Evolutionary conservation across 2,329 filamentous ascomycete species (phyloP).

Genomic region (Xylaria sp.): DNA sequence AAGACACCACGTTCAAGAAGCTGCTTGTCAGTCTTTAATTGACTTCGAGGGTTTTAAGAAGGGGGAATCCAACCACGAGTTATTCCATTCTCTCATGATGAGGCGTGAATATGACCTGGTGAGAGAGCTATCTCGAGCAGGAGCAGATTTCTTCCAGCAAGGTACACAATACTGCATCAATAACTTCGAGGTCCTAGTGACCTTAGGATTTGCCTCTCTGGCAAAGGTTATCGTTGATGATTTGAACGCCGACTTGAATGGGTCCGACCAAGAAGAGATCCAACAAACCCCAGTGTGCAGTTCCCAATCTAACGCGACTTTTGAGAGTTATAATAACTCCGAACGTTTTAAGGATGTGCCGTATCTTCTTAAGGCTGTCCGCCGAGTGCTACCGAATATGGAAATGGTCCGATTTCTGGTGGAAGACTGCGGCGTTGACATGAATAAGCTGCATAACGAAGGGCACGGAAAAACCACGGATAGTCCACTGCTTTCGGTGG

Average conservation of each 20-base stretch:
- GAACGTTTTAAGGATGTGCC: neutral
- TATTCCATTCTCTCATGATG: constrained; percentile 14
- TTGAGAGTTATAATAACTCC: neutral
- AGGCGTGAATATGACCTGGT: constrained; percentile 18
- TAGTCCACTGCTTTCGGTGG: constrained; percentile 14
- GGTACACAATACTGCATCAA: neutral
- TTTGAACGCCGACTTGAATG: neutral
- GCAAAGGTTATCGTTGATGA: constrained; percentile 16
- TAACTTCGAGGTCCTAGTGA: constrained; percentile 10
- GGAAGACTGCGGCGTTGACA: constrained; percentile 16
- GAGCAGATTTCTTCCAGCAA: constrained; percentile 22
- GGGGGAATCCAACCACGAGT: neutral
- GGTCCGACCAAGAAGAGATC: neutral
- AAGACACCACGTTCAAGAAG: constrained; percentile 4
- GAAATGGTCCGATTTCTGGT: constrained; percentile 23
- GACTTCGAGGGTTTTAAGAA: neutral
- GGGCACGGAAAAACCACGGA: neutral
- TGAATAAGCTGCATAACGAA: constrained; percentile 12
- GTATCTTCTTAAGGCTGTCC: constrained; percentile 20
- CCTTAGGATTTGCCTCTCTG: constrained; percentile 13
- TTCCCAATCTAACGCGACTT: too few species aligned
- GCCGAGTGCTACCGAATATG: constrained; percentile 16
- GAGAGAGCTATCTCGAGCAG: constrained; percentile 18
- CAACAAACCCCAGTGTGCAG: neutral
- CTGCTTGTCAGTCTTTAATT: constrained; percentile 5